phyloP scores from a whole-genome alignment of 768 basidiomycete genomes.

The Sarcodon sp. region DNA sequence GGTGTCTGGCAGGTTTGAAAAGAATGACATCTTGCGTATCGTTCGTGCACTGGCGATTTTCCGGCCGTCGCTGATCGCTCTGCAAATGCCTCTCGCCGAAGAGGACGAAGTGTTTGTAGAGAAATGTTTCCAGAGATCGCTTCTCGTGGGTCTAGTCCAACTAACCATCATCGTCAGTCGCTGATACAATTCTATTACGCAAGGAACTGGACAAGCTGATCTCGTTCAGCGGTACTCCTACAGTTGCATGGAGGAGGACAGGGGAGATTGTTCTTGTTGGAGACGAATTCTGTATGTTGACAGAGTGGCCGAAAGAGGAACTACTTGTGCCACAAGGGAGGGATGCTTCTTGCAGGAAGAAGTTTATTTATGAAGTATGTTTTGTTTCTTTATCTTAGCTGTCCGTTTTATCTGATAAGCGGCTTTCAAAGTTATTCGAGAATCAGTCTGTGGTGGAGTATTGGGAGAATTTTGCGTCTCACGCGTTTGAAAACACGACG shows the following conservation, averaged over 20 bases:
- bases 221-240: conserved; percentile 93
- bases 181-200: not conserved
- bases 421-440: conserved; percentile 62
- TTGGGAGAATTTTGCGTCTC: conserved; percentile 93
- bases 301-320: conserved; percentile 83
- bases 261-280: conserved; percentile 97
- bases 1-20: conserved; percentile 52
- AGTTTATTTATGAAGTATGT: conserved; percentile 24
- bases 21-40: conserved; percentile 89
- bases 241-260: conserved; percentile 94
- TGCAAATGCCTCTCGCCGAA: conserved; percentile 94
- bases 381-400: not conserved
- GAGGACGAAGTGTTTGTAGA: conserved; percentile 97
- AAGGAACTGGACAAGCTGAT: conserved; percentile 97
- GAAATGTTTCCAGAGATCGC: conserved; percentile 86
- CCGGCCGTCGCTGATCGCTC: conserved; percentile 90
- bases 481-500: conserved; percentile 96
- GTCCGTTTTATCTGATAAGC: not conserved
- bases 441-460: conserved; percentile 92
- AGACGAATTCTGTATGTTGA: conserved; percentile 91
- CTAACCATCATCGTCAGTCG: conserved; percentile 2
- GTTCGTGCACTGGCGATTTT: conserved; percentile 92
- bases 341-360: not conserved
- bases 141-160: conserved; percentile 44
- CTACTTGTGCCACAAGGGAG: conserved; percentile 18